Base-by-base conservation (phyloP, 1,284 basidiomycete genomes). In the Cryptococcus wingfieldii region DNA sequence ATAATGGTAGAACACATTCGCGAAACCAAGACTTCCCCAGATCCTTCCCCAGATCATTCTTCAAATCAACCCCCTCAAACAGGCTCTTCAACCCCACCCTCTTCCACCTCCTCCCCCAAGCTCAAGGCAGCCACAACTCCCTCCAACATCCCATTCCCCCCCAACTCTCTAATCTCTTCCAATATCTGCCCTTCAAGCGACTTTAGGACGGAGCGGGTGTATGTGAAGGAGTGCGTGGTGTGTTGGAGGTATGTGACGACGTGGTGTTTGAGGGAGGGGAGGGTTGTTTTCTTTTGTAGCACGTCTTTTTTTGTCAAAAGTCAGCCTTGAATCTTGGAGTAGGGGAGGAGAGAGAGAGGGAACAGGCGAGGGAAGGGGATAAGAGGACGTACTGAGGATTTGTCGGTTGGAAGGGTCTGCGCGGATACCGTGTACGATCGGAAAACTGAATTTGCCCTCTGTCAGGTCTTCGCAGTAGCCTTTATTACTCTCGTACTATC, bases 381-480 rank as follows among this genome's bases (percentile, higher is more conserved):
- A 42, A 8, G 13, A 13, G 41, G 18, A 79, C 87, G 58, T 64
- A 93, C 91, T 94, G 47, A 95, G 77, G 37, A 96, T 81, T 74
- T 89, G 85, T 9, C 85, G 82, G 66, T 90, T 90, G 0, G 81
- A 80, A 12, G 76, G 78, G 68, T 94, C 85, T 12, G 87, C 83
- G 34, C 88, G 83, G 31, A 97, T 86, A 13, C 87, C 85, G 68
- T 97, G 94, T 0, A 98, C 87, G 55, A 97, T 83, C 0, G 92
- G 93, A 73, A 97, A 98, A 16, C 89, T 91, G 76, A 98, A 97
- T 74, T 98, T 97, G 2, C 94, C 94, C 76, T 98, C 94, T 0
- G 90, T 90, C 8, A 98, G 80, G 68, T 97, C 94, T 77, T 98
- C 94, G 6, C 89, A 89, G 69, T 90, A 97, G 5, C 93, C 93